Conservation (phyloP, 2,329 filamentous ascomycete species). For the Rugonectria rugulosa region DNA sequence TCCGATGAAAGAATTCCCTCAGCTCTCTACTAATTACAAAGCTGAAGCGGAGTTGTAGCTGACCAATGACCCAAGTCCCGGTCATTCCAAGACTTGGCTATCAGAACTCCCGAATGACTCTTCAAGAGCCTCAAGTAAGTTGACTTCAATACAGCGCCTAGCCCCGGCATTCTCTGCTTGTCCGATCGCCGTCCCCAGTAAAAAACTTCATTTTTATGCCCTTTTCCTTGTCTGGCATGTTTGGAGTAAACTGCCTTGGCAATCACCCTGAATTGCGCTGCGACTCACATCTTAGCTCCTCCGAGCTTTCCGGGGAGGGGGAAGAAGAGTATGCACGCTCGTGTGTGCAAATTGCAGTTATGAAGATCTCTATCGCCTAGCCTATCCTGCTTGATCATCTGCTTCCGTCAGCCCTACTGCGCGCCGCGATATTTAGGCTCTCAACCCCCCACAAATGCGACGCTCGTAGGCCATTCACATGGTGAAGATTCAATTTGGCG, state of each 20-base stretch:
- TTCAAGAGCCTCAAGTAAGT: conserved; percentile 13
- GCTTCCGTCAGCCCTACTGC: conserved; percentile 18
- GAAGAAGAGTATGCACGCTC: background rate
- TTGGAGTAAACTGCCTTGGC: background rate
- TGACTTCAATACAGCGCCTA: background rate
- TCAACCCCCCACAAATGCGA: conserved; percentile 7
- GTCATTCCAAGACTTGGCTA: conserved; percentile 4
- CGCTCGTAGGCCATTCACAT: conserved; percentile 3
- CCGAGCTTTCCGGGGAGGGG: conserved; percentile 16
- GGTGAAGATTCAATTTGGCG: background rate
- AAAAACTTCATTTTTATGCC: background rate
- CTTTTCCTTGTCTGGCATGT: background rate
- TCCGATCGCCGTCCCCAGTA: conserved; percentile 2
- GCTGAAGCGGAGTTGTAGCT: background rate
- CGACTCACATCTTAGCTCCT: background rate
- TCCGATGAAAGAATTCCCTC: background rate
- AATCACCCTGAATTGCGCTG: background rate
- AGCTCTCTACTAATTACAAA: background rate
- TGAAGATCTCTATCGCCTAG: conserved; percentile 2
- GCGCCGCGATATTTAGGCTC: conserved; percentile 2
- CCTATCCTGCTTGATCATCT: conserved; percentile 6
- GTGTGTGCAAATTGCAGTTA: background rate
- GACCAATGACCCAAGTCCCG: conserved; percentile 1
- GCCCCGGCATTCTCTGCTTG: conserved; percentile 12
- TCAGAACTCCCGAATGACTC: conserved; percentile 1